Evolutionary conservation across 1,139 yeast genomes (phyloP), one percentile per base, ranked within the genome.

Genomic region (Blastobotrys persicus): DNA sequence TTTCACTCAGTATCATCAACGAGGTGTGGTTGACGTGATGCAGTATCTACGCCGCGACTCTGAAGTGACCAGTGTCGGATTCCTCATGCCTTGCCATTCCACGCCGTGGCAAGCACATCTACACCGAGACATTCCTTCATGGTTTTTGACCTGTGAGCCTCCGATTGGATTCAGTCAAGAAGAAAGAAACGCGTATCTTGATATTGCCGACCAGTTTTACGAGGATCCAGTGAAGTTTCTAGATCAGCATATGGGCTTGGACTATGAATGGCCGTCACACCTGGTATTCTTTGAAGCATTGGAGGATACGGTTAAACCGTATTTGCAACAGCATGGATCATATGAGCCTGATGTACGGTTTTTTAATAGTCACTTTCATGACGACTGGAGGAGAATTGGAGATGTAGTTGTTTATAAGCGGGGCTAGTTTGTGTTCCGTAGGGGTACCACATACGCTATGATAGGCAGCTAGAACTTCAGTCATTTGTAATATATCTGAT

Each of bases 21-120:
- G 86, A 20, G 99, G 98, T 1, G 96, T 81, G 14, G 78, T 91
- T 11, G 83, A 79, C 44, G 81, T 91, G 0, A 74, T 86, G 17
- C 66, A 77, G 11, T 75, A 74, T 47, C 61, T 92, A 19, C 74
- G 81, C 46, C 53, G 65, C 6, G 70, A 76, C 17, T 68, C 74
- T 0, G 58, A 63, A 1, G 72, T 79, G 3, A 56, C 66, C 0
- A 76, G 85, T 2, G 71, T 89, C 39, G 95, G 96, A 0, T 85
- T 92, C 57, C 66, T 94, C 16, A 88, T 91, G 63, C 98, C 99
- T 0, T 94, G 98, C 61, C 98, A 94, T 65, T 91, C 98, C 0
- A 91, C 98, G 0, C 98, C 98, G 2, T 88, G 95, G 85, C 96
- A 88, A 62, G 80, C 95, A 33, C 82, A 85, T 60, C 67, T 94